These are phyloP conservation scores for Tolypocladium tundrense DNA, from an alignment of 2,329 filamentous ascomycete genomes.

Conservation along the genomic window DNA sequence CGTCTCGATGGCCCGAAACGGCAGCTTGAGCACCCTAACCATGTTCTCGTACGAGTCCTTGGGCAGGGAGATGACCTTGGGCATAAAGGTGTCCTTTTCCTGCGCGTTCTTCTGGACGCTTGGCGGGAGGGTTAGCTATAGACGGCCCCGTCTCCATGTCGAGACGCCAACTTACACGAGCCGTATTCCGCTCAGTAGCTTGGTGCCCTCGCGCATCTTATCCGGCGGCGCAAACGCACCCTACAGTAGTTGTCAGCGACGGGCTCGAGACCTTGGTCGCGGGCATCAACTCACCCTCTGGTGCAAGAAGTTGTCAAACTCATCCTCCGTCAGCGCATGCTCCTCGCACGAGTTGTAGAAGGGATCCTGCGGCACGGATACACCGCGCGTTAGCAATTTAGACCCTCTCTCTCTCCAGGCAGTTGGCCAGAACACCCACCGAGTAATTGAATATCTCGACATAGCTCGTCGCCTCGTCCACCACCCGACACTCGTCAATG, in stretches of 20 bases:
- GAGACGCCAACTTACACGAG: constrained; percentile 35
- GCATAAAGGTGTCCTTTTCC: constrained; percentile 47
- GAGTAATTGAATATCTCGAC: constrained; percentile 51
- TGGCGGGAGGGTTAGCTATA: not conserved
- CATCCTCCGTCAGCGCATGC: constrained; percentile 39
- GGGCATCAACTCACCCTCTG: constrained; percentile 29
- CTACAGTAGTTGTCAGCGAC: constrained; percentile 17
- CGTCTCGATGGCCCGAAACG: constrained; percentile 47
- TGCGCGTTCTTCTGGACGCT: constrained; percentile 47
- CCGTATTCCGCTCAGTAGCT: constrained; percentile 39
- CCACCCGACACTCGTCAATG: constrained; percentile 35
- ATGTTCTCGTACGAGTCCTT: constrained; percentile 42
- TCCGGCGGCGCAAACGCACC: constrained; percentile 40
- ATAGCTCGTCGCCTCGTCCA: constrained; percentile 43
- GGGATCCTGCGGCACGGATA: constrained; percentile 29
- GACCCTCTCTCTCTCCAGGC: not conserved
- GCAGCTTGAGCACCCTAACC: constrained; percentile 43
- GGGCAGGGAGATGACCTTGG: constrained; percentile 42
- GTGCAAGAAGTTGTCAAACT: constrained; percentile 48
- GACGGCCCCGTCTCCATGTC: not conserved
- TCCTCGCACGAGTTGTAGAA: constrained; percentile 39
- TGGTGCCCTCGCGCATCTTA: constrained; percentile 30
- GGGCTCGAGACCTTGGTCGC: not conserved
- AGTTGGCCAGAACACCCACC: constrained; percentile 23
- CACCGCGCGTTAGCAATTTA: not conserved